Base-by-base conservation (phyloP, 2,329 filamentous ascomycete genomes). In the Colletotrichum sojae region DNA sequence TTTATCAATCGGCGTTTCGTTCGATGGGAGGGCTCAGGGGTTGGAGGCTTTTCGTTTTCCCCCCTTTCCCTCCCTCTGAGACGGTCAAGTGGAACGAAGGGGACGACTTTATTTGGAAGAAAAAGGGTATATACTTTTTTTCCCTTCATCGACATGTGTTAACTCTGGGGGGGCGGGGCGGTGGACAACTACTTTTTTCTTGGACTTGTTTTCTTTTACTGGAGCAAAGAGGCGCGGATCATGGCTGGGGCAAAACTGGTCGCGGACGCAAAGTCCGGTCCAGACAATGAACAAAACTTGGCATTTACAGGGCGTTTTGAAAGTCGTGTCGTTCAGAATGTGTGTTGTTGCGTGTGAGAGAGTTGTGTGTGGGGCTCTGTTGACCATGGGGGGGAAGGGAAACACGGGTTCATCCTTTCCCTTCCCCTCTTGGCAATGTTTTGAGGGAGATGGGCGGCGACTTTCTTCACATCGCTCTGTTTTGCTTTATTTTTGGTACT, bases 281-380 rank as follows among this genome's bases (percentile, higher is more conserved):
- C 53, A 59, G 60, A 20, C 60, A 68, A 68, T 64, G 62, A 36
- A 66, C 31, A 65, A 56, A 61, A 66, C 66, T 69, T 69, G 63
- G 67, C 63, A 67, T 69, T 62, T 69, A 62, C 67, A 69, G 10
- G 67, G 67, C 63, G 67, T 69, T 69, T 52, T 10, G 31, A 36
- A 36, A 36, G 31, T 51, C 22, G 63, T 61, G 40, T 46, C 46
- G 52, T 56, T 16, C 27, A 40, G 15, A 60, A 31, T 43, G 45
- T 52, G 54, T 22, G 31, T 10, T 36, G 31, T 36, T 36, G 9
- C n/a, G n/a, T 31, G 16, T 16, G 20, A 31, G 20, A 31, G 25
- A 31, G 49, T 46, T 36, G 40, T 58, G 22, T 56, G 54, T 22
- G 54, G 46, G 36, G 31, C n/a, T 2, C 55, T 9, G 15, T 15